These are phyloP conservation scores for Forsythia suspensa DNA, from an alignment of 257 asterid species.

Conservation along the genomic window DNA sequence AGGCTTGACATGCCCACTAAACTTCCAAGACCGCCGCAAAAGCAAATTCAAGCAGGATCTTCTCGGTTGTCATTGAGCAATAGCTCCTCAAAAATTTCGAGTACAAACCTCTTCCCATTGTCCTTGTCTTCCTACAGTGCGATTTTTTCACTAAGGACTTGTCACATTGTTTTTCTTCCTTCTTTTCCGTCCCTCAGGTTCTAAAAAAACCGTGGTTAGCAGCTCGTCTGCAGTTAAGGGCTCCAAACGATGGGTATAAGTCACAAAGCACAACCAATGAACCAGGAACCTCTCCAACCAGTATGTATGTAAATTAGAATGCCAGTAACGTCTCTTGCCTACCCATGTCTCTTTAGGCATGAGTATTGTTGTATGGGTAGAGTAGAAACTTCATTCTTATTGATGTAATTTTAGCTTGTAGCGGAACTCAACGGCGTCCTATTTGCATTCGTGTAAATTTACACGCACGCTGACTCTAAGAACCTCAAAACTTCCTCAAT, in stretches of 20 bases:
- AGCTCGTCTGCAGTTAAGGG: conserved; percentile 54
- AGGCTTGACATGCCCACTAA: conserved; percentile 45
- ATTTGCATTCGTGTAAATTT: neutral
- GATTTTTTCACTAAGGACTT: neutral
- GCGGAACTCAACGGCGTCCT: neutral
- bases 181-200: conserved; percentile 44
- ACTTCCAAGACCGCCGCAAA: conserved; percentile 61
- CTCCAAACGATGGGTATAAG: conserved; percentile 51
- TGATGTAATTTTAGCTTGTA: neutral
- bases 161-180: conserved; percentile 1
- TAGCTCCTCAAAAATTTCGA: conserved; percentile 60
- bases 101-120: conserved; percentile 32
- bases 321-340: neutral
- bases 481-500: neutral
- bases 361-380: neutral
- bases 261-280: neutral
- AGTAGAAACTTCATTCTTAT: neutral
- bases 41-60: conserved; percentile 49
- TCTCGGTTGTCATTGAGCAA: conserved; percentile 48
- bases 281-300: neutral
- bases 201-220: conserved; percentile 39
- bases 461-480: neutral
- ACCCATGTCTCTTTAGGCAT: neutral
- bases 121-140: neutral
- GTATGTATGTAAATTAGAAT: conserved; percentile 32